These are phyloP conservation scores for Calonectria ilicicola DNA, from an alignment of 2,329 filamentous ascomycete species.

Conservation along the genomic window DNA sequence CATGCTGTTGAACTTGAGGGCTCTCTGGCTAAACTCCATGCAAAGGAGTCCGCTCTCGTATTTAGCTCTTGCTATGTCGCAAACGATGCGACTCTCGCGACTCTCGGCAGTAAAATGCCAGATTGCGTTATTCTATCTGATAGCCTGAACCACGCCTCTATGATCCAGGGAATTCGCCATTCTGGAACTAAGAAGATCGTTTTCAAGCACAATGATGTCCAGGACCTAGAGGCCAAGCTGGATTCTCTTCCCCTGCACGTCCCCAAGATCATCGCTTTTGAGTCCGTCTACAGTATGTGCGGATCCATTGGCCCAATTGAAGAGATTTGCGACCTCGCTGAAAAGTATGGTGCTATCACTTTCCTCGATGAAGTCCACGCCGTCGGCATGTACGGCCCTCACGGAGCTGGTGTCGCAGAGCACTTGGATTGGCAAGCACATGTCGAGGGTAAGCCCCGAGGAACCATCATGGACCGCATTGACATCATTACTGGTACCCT, in stretches of 20 bases:
- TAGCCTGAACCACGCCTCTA: slow-evolving; percentile 96
- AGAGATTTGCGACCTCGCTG: slow-evolving; percentile 93
- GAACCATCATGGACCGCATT: slow-evolving; percentile 93
- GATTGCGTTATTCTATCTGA: slow-evolving; percentile 98
- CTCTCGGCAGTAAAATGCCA: slow-evolving; percentile 95
- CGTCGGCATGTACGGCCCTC: slow-evolving; percentile 98
- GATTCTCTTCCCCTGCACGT: slow-evolving; percentile 85
- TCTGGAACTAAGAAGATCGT: slow-evolving; percentile 97
- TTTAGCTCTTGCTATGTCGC: slow-evolving; percentile 99
- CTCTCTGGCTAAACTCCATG: slow-evolving; percentile 87
- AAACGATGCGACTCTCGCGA: slow-evolving; percentile 96
- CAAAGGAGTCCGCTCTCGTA: slow-evolving; percentile 91
- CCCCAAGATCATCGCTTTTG: slow-evolving; percentile 98
- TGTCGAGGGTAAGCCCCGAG: slow-evolving; percentile 76
- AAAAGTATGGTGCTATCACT: slow-evolving; percentile 97
- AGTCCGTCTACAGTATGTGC: slow-evolving; percentile 99
- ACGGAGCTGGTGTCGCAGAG: slow-evolving; percentile 95
- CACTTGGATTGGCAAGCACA: slow-evolving; percentile 96
- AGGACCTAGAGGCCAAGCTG: slow-evolving; percentile 91
- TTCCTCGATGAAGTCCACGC: slow-evolving; percentile 99
- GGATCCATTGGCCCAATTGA: slow-evolving; percentile 96
- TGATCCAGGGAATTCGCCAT: slow-evolving; percentile 99
- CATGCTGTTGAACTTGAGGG: slow-evolving; percentile 89
- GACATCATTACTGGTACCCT: slow-evolving; percentile 98
- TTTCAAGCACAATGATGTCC: slow-evolving; percentile 98